phyloP scores from a whole-genome alignment of 805 yeast species.

The Yamadazyma philogaea region DNA sequence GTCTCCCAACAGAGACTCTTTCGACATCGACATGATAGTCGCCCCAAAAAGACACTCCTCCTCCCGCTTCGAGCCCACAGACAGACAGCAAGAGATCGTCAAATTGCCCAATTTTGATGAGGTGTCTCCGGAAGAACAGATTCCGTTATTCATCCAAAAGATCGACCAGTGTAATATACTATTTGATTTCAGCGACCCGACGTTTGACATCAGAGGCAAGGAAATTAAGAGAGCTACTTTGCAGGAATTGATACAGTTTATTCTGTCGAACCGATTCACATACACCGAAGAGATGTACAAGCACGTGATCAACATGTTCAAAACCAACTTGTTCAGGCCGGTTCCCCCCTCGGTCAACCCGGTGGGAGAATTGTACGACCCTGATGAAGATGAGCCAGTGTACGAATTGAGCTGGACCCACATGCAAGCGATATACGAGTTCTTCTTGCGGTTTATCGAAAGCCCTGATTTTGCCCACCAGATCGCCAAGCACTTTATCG shows the following conservation, averaged over 20 bases:
- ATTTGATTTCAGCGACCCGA: slow-evolving; percentile 92
- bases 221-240: slow-evolving; percentile 85
- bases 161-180: slow-evolving; percentile 92
- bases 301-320: slow-evolving; percentile 87
- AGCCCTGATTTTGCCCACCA: slow-evolving; percentile 93
- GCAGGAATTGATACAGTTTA: slow-evolving; percentile 85
- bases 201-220: slow-evolving; percentile 87
- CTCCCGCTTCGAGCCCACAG: slow-evolving; percentile 82
- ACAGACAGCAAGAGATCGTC: slow-evolving; percentile 46
- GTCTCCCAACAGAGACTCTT: slow-evolving; percentile 61
- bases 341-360: slow-evolving; percentile 99
- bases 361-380: slow-evolving; percentile 92
- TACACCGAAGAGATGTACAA: slow-evolving; percentile 89
- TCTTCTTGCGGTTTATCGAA: slow-evolving; percentile 87
- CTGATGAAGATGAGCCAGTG: slow-evolving; percentile 98
- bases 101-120: slow-evolving; percentile 86
- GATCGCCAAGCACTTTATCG: slow-evolving; percentile 88
- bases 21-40: slow-evolving; percentile 74
- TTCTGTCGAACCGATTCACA: slow-evolving; percentile 75
- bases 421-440: slow-evolving; percentile 95
- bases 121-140: slow-evolving; percentile 73
- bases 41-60: slow-evolving; percentile 88
- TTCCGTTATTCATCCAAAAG: slow-evolving; percentile 77
- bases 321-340: slow-evolving; percentile 84
- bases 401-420: slow-evolving; percentile 98